Evolutionary conservation across 176 grass and related monocot species (phyloP).

Genomic region (Pontederia paniculata): DNA sequence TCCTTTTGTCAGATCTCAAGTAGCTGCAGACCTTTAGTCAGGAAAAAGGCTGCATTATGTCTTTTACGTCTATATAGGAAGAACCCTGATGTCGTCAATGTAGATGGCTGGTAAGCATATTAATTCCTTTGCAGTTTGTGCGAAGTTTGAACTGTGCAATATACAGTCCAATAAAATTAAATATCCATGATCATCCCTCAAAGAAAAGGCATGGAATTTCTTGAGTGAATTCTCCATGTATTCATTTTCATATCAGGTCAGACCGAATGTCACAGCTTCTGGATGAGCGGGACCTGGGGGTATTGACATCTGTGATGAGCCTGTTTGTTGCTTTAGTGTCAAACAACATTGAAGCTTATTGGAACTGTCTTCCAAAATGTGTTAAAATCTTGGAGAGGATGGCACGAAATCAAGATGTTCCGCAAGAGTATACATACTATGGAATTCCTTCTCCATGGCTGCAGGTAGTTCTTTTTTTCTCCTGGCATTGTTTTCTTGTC

Average conservation of each 20-base stretch:
- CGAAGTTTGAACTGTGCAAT: too few species aligned
- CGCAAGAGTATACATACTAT: conserved; percentile 95
- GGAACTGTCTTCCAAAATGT: conserved; percentile 98
- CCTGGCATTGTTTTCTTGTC: background rate
- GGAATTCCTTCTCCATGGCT: conserved; percentile 99
- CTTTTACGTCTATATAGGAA: conserved; percentile 98
- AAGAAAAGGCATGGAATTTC: background rate
- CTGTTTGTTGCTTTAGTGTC: conserved; percentile 97
- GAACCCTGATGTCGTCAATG: conserved; percentile 97
- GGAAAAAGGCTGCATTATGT: conserved; percentile 96
- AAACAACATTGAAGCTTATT: conserved; percentile 84
- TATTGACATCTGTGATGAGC: conserved; percentile 96
- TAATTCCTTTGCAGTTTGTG: conserved; percentile 5
- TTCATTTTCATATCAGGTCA: conserved; percentile 41
- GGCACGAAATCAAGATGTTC: conserved; percentile 97
- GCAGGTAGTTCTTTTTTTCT: conserved; percentile 54
- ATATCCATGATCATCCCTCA: too few species aligned
- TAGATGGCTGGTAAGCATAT: conserved; percentile 80
- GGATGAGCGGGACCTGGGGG: conserved; percentile 90
- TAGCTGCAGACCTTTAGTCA: conserved; percentile 87
- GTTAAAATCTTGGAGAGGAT: conserved; percentile 83
- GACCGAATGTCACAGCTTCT: conserved; percentile 97
- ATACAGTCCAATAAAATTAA: too few species aligned
- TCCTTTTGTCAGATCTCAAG: conserved; percentile 73
- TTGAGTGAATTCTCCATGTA: background rate